Evolutionary conservation across 73 alveolate genomes (phyloP), one percentile per base, ranked within the genome.

Genomic region (Stentor roeselii): DNA sequence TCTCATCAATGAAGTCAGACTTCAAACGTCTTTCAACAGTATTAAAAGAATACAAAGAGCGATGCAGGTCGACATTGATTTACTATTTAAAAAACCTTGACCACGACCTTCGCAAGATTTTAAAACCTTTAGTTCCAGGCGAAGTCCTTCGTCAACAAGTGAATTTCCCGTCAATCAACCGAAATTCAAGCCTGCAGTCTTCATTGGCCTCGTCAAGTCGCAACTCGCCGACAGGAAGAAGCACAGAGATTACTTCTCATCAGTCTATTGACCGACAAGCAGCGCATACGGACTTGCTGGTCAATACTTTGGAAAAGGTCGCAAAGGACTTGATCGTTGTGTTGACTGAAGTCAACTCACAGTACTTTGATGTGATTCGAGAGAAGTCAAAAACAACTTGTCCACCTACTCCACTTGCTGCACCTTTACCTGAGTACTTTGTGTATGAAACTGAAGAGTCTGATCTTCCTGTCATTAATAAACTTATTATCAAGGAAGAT

Each of bases 391-490:
- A 14, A 0, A 27, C 21, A 14, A 27, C 80, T 1, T 11, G 41
- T 11, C 80, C 80, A 21, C 80, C 80, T 67, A 67, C 80, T 21
- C 80, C 80, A 67, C 37, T 67, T 27, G 80, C 80, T 67, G 80
- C 80, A 67, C 80, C 80, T 67, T 67, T 67, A 32, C 80, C 80
- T 30, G 80, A 67, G 42, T 67, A 67, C 37, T 67, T 67, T 67
- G 11, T 21, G 27, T 67, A 21, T 67, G 80, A 67, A 11, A 67
- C 80, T 67, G 80, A 67, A 34, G 80, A 67, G 34, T 30, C 50
- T 67, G 37, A 67, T 21, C 21, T 50, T 6, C 67, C 67, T 50
- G 67, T 21, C 6, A 50, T 21, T 11, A 50, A 50, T 21, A 50
- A 50, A 50, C 6, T 50, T 11, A 50, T 50, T 50, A 50, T 50